Evolutionary conservation across 140 eudicot species (phyloP).

Genomic region (Oenanthe javanica): DNA sequence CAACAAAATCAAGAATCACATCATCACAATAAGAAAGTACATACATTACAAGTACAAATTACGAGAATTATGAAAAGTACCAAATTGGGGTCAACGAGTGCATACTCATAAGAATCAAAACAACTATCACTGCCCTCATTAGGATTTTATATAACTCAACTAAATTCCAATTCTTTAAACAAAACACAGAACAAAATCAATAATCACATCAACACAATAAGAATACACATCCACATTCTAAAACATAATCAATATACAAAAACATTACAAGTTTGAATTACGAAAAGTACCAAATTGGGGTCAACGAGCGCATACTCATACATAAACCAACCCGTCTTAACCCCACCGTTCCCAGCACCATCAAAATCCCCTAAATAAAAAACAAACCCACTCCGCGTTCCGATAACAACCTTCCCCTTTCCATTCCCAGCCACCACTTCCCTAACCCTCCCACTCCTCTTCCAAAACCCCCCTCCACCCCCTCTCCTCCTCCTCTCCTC

Average conservation of each 20-base stretch:
- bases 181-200: background rate
- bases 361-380: constrained; percentile 41
- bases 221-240: no score
- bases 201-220: background rate
- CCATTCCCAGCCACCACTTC: constrained; percentile 33
- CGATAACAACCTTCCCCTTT: constrained; percentile 39
- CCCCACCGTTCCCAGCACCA: constrained; percentile 7
- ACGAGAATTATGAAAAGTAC: background rate
- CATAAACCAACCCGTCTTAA: constrained; percentile 58
- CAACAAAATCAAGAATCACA: background rate
- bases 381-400: constrained; percentile 46
- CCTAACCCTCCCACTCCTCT: constrained; percentile 40
- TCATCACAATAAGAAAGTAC: no score
- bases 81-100: constrained; percentile 28
- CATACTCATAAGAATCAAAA: no score
- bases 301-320: constrained; percentile 45
- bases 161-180: background rate
- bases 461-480: constrained; percentile 52
- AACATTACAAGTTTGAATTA: background rate
- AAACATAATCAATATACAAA: no score
- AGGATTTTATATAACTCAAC: no score
- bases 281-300: constrained; percentile 25
- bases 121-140: no score
- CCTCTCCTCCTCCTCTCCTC: constrained; percentile 37
- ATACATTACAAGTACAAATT: background rate